phyloP scores from a whole-genome alignment of 78 protist species.

The Dictyostelium capitatum region DNA sequence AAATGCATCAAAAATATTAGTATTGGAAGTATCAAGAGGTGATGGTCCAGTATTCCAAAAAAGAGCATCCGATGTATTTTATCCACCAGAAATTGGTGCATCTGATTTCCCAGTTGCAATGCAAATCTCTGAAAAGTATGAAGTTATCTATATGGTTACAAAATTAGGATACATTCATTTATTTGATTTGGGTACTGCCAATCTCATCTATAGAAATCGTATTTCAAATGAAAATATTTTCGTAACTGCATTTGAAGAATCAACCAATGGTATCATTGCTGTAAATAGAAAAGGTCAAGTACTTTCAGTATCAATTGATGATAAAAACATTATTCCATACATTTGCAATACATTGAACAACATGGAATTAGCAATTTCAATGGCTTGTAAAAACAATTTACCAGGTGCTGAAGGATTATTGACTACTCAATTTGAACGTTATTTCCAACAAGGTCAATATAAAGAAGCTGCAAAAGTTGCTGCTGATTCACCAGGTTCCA shows the following conservation, averaged over 20 bases:
- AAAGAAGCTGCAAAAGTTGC: conserved; percentile 97
- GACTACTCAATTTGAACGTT: conserved; percentile 89
- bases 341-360: conserved; percentile 87
- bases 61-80: conserved; percentile 88
- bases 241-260: conserved; percentile 88
- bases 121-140: conserved; percentile 92
- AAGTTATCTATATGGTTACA: conserved; percentile 95
- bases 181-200: conserved; percentile 94
- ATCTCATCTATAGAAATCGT: conserved; percentile 93
- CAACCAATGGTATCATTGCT: conserved; percentile 94
- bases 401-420: conserved; percentile 97
- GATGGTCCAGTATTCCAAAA: conserved; percentile 89
- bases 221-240: conserved; percentile 94
- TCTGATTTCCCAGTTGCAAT: conserved; percentile 99
- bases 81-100: conserved; percentile 94
- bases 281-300: conserved; percentile 96
- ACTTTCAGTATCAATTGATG: conserved; percentile 92
- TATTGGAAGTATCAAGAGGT: conserved; percentile 89
- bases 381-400: conserved; percentile 95
- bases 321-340: conserved; percentile 94
- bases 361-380: conserved; percentile 91
- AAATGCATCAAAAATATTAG: conserved; percentile 87
- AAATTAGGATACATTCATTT: conserved; percentile 96
- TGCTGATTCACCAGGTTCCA: conserved; percentile 91
- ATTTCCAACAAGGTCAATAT: conserved; percentile 82